phyloP scores from a whole-genome alignment of 2,329 filamentous ascomycete species.

The Penicillium verrucosum region DNA sequence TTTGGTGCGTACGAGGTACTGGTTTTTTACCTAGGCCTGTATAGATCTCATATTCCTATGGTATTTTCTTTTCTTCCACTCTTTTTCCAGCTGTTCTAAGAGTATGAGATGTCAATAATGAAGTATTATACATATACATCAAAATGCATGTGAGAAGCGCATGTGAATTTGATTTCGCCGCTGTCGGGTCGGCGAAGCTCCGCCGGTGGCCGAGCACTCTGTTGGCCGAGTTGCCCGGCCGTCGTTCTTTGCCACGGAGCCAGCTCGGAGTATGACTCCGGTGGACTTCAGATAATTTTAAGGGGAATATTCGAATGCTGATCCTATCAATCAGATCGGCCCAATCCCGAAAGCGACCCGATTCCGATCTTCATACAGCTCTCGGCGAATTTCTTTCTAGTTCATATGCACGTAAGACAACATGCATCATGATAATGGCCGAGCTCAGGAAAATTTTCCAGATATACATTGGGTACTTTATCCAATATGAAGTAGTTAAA shows the following conservation, averaged over 20 bases:
- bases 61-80: background rate
- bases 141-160: background rate
- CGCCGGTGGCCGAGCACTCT: background rate
- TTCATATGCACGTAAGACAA: background rate
- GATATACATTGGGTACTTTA: background rate
- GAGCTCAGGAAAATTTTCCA: background rate
- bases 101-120: too few relatives aligned
- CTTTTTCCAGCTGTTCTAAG: background rate
- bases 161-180: background rate
- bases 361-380: background rate
- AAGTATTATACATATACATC: background rate
- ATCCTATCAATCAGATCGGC: background rate
- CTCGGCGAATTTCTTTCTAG: constrained; percentile 1
- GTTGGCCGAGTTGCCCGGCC: background rate
- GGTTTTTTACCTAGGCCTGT: background rate
- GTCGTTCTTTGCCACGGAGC: background rate
- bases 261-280: background rate
- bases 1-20: background rate
- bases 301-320: background rate
- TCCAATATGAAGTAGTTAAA: background rate
- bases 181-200: background rate
- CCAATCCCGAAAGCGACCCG: background rate
- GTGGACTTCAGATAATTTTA: background rate
- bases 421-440: constrained; percentile 1
- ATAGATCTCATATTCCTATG: background rate